phyloP scores from a whole-genome alignment of 2,329 filamentous ascomycete genomes.

The Penicillium expansum region DNA sequence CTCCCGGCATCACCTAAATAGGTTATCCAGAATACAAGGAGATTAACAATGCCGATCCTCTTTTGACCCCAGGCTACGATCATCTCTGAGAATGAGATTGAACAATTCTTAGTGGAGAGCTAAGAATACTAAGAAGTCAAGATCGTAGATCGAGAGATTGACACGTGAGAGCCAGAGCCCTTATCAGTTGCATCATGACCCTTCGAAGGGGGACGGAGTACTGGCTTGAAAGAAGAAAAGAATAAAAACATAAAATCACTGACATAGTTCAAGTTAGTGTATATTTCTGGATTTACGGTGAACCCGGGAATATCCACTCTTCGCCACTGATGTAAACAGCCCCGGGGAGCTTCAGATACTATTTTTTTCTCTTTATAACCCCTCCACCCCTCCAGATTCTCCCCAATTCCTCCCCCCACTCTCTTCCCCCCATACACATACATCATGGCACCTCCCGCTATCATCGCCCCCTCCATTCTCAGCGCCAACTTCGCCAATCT shows the following conservation, averaged over 20 bases:
- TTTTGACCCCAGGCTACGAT: neutral
- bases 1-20: constrained; percentile 14
- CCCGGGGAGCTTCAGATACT: constrained; percentile 8
- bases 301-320: constrained; percentile 19
- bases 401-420: neutral
- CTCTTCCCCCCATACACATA: neutral
- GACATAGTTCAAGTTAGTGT: neutral
- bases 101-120: neutral
- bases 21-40: constrained; percentile 13
- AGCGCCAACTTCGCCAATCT: constrained; percentile 92
- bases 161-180: constrained; percentile 23
- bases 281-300: constrained; percentile 14
- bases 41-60: neutral
- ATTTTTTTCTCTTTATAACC: constrained; percentile 6
- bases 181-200: constrained; percentile 22
- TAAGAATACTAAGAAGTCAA: neutral
- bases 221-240: neutral
- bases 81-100: neutral
- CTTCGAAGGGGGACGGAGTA: neutral
- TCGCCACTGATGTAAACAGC: constrained; percentile 20
- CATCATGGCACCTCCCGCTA: constrained; percentile 74
- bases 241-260: neutral
- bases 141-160: constrained; percentile 9
- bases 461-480: constrained; percentile 97
- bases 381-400: neutral